Conservation (phyloP, 2,329 filamentous ascomycete species). For the Emmonsiellopsis sp. region DNA sequence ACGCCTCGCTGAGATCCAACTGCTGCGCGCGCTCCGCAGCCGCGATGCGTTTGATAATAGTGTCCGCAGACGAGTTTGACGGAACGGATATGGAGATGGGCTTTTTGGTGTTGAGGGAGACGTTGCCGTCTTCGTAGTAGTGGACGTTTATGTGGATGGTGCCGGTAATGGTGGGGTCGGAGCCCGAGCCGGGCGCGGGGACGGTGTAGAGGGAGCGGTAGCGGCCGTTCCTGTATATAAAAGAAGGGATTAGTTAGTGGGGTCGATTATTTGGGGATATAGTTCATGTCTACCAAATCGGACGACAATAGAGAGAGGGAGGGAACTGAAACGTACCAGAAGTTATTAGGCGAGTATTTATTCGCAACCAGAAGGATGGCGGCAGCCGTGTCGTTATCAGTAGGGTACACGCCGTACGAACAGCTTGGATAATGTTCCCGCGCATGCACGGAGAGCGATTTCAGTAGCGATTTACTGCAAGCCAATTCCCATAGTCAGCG, state of each 20-base stretch:
- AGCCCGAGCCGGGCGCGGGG: slow-evolving; percentile 59
- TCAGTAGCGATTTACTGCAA: slow-evolving; percentile 69
- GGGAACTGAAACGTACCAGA: slow-evolving; percentile 53
- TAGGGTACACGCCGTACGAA: slow-evolving; percentile 73
- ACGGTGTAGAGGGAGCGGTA: slow-evolving; percentile 86
- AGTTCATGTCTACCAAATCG: not conserved
- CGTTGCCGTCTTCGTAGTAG: slow-evolving; percentile 99
- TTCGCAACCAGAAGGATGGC: slow-evolving; percentile 82
- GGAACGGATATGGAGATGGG: slow-evolving; percentile 53
- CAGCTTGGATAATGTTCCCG: slow-evolving; percentile 81
- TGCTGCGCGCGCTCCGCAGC: slow-evolving; percentile 83
- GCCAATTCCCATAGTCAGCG: not conserved
- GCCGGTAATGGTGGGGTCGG: slow-evolving; percentile 53
- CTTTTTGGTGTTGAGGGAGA: slow-evolving; percentile 85
- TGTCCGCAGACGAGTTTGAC: slow-evolving; percentile 53
- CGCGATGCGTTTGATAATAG: slow-evolving; percentile 71
- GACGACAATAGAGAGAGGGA: not conserved
- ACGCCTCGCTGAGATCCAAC: slow-evolving; percentile 87
- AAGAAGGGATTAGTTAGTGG: not conserved
- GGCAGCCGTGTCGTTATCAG: slow-evolving; percentile 63
- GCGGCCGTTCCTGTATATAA: slow-evolving; percentile 69
- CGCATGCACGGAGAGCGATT: slow-evolving; percentile 65
- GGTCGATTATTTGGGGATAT: slow-evolving; percentile 4
- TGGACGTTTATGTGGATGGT: slow-evolving; percentile 90
- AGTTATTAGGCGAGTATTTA: slow-evolving; percentile 97